Conservation (phyloP, 345 rosid genomes). For the Aquilaria sinensis region DNA sequence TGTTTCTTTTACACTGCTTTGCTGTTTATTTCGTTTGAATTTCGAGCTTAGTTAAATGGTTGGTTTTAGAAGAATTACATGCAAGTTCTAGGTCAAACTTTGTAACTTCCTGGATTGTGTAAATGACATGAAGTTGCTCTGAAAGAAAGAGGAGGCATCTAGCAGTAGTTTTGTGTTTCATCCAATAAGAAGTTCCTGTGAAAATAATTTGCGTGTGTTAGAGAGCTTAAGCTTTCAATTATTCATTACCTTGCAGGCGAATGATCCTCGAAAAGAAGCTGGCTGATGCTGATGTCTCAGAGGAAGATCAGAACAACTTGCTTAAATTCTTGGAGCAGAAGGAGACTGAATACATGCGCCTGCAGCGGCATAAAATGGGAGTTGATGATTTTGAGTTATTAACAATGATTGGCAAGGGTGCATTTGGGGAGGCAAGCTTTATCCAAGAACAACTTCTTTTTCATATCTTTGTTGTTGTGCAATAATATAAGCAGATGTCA, state of each 20-base stretch:
- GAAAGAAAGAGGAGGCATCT: too few species aligned
- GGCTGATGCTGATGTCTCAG: conserved; percentile 94
- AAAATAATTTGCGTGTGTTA: background rate
- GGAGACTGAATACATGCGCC: conserved; percentile 97
- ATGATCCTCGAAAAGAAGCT: conserved; percentile 71
- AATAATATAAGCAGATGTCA: background rate
- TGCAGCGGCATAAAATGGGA: conserved; percentile 93
- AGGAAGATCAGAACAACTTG: conserved; percentile 91
- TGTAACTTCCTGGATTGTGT: too few species aligned
- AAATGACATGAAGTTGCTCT: too few species aligned
- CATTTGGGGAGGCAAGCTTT: conserved; percentile 70
- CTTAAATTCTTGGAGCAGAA: conserved; percentile 89
- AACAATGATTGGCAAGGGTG: conserved; percentile 85
- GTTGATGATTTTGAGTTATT: conserved; percentile 85
- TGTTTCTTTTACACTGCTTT: too few species aligned
- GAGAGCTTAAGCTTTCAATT: background rate
- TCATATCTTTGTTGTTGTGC: conserved; percentile 4
- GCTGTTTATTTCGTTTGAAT: background rate
- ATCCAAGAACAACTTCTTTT: background rate
- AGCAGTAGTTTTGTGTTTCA: too few species aligned
- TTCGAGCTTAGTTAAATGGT: background rate
- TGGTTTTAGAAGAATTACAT: background rate
- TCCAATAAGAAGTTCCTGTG: too few species aligned
- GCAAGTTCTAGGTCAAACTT: too few species aligned
- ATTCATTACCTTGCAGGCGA: conserved; percentile 35